These are phyloP conservation scores for Boeremia exigua DNA, from an alignment of 2,329 filamentous ascomycete species.

Conservation along the genomic window DNA sequence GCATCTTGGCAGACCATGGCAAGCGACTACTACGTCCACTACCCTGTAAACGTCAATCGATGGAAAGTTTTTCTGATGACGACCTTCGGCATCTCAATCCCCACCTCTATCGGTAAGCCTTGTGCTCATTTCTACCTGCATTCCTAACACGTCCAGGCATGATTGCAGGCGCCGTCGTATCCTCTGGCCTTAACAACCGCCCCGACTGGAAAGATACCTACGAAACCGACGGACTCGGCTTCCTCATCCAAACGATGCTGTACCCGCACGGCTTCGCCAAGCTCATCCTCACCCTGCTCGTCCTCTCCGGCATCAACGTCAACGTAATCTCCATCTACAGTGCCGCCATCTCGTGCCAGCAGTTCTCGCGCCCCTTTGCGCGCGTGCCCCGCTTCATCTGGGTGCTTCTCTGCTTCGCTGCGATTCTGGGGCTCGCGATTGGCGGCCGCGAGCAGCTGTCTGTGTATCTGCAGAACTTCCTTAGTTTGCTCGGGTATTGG, in stretches of 20 bases:
- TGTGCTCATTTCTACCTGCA: background rate
- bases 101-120: conserved; percentile 47
- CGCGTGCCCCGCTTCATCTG: conserved; percentile 60
- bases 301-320: conserved; percentile 53
- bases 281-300: conserved; percentile 54
- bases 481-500: conserved; percentile 57
- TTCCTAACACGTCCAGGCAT: conserved; percentile 32
- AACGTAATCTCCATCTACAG: conserved; percentile 60
- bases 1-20: conserved; percentile 51
- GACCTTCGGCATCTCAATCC: conserved; percentile 50
- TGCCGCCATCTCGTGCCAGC: conserved; percentile 54
- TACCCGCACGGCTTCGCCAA: conserved; percentile 57
- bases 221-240: conserved; percentile 54
- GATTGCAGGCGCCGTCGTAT: conserved; percentile 53
- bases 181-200: conserved; percentile 43
- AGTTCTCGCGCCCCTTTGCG: conserved; percentile 56
- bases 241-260: conserved; percentile 54
- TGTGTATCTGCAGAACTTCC: conserved; percentile 54
- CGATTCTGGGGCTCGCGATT: conserved; percentile 52
- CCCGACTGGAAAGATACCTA: conserved; percentile 50
- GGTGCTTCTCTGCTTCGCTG: conserved; percentile 53
- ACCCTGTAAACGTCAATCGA: conserved; percentile 47
- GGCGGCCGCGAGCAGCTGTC: conserved; percentile 52
- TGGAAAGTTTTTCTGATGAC: conserved; percentile 53
- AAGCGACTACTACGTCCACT: conserved; percentile 54